These are phyloP conservation scores for Cystobasidium ongulense DNA, from an alignment of 768 basidiomycete genomes.

Conservation along the genomic window DNA sequence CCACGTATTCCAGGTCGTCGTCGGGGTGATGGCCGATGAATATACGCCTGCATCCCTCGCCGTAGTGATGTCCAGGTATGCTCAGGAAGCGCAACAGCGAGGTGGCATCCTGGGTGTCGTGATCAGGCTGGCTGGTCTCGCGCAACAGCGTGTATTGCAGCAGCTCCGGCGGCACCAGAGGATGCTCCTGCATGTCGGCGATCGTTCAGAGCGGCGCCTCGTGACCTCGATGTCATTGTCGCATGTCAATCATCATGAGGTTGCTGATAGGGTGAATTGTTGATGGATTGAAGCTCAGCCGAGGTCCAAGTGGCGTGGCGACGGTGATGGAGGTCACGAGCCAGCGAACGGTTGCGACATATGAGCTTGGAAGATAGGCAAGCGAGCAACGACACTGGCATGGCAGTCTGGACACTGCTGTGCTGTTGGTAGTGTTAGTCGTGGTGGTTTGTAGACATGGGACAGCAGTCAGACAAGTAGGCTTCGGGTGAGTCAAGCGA, in stretches of 20 bases:
- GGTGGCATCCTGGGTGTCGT: not conserved
- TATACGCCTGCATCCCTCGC: conserved; percentile 17
- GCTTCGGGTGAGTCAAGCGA: no score
- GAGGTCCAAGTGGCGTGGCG: not conserved
- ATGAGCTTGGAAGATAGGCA: no score
- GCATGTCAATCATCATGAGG: not conserved
- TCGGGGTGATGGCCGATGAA: conserved; percentile 12
- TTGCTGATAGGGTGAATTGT: not conserved
- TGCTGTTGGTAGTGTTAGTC: no score
- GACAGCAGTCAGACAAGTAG: no score
- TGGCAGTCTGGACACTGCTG: no score
- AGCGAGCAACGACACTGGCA: no score
- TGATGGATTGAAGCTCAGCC: not conserved
- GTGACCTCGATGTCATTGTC: not conserved
- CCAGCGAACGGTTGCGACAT: no score
- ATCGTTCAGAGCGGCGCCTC: not conserved
- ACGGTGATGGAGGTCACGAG: no score
- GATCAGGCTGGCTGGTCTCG: not conserved
- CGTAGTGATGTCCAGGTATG: conserved; percentile 10
- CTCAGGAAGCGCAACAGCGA: conserved; percentile 13
- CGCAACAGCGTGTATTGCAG: conserved; percentile 9
- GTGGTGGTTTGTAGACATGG: no score
- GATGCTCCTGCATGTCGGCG: not conserved
- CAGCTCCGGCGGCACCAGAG: conserved; percentile 12
- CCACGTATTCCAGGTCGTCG: not conserved